phyloP scores from a whole-genome alignment of 139 green algal species.

The Micromonas pusilla region DNA sequence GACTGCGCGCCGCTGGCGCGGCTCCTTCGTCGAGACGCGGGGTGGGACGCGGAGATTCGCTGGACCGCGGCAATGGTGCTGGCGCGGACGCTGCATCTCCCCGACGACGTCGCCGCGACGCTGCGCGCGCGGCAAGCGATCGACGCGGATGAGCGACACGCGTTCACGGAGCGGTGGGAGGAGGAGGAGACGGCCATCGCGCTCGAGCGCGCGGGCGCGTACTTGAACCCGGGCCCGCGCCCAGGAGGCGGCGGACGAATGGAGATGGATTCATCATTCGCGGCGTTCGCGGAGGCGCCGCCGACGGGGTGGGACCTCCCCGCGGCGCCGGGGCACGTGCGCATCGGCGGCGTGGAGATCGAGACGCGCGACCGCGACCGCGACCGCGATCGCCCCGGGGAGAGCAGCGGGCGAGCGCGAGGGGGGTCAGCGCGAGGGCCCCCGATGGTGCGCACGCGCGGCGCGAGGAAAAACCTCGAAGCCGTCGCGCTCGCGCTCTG shows the following conservation, averaged over 20 bases:
- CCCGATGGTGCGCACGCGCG: not conserved
- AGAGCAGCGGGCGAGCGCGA: not conserved
- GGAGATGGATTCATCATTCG: too few species aligned
- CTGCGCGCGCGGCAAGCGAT: not conserved
- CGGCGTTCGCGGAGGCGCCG: not conserved
- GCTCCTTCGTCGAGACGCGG: not conserved
- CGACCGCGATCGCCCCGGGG: not conserved
- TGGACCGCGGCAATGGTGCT: not conserved
- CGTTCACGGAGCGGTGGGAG: not conserved
- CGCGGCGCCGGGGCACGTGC: constrained; percentile 9
- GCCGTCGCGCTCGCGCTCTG: constrained; percentile 69
- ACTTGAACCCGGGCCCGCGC: not conserved
- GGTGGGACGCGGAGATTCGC: not conserved
- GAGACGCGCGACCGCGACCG: not conserved
- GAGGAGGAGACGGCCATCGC: not conserved
- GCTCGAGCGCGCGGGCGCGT: not conserved
- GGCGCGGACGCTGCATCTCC: constrained; percentile 1
- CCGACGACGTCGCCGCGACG: not conserved
- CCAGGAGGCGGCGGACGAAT: not conserved
- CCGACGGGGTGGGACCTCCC: not conserved
- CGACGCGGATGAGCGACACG: not conserved
- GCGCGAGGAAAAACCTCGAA: constrained; percentile 33
- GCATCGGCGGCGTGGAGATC: constrained; percentile 16
- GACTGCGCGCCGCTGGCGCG: not conserved
- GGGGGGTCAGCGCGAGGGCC: not conserved